Evolutionary conservation across 495 filamentous ascomycete genomes (phyloP), one percentile per base, ranked within the genome.

Genomic region (Penicillium turbatum): DNA sequence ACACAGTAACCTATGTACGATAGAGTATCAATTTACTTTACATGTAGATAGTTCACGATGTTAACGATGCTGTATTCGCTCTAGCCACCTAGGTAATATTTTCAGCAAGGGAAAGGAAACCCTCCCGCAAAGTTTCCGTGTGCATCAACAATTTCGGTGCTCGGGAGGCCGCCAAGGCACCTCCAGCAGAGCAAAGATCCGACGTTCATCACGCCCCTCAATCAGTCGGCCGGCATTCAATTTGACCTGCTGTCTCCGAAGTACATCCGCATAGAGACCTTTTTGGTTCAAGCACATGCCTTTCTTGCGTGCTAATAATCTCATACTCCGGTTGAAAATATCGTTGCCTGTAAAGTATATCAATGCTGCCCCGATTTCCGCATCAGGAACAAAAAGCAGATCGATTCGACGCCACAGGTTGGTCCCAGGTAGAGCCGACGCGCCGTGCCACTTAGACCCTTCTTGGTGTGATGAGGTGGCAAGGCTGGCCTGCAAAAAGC

Each of bases 341-440:
- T 96, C 92, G 60, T 96, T 95, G 1, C 93, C 93, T 0, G 93
- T 97, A 59, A 97, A 98, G 62, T 98, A 98, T 46, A 98, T 80
- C 62, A 97, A 65, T 1, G 93, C 92, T 1, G 93, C 93, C 3
- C 93, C 93, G 36, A 92, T 74, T 70, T 96, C 85, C 0, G 79
- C 75, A 55, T 84, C 82, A 0, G 91, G 90, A 11, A 96, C 93
- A 13, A 96, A 79, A 0, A 98, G 75, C 27, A 97, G 81, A 64
- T 98, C 93, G 53, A 96, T 87, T 2, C 91, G 80, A 19, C 90
- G 80, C 90, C 90, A 95, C 4, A 82, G 58, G 0, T 71, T 57
- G 30, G 55, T 68, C 24, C 50, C 66, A 1, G 86, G 84, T 0
- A 92, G 71, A 31, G 80, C 74, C 11, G 86, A 95, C 38, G 89